A percentile compares a stretch with the other conserved stretches of the same genome.
phyloP scores from a whole-genome alignment of 768 basidiomycete species.

The Omphalotus guepiniiformis region DNA sequence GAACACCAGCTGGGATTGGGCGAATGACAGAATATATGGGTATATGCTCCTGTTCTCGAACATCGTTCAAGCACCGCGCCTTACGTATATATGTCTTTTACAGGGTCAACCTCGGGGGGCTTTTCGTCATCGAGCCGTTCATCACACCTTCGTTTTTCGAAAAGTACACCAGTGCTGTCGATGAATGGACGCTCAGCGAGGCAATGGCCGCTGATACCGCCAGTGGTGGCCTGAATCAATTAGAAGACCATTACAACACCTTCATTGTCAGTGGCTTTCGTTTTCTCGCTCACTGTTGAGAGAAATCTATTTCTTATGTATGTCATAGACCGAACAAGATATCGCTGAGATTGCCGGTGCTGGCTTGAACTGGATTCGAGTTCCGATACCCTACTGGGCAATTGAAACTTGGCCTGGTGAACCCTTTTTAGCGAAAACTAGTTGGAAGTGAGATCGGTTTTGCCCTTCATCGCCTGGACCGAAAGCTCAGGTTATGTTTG shows the following conservation, averaged over 20 bases:
- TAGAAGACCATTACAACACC: slow-evolving; percentile 76
- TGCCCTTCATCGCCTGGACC: not conserved
- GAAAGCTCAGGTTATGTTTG: not conserved
- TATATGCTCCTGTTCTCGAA: slow-evolving; percentile 33
- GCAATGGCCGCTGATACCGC: slow-evolving; percentile 64
- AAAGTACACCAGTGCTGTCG: slow-evolving; percentile 55
- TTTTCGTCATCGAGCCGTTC: slow-evolving; percentile 62
- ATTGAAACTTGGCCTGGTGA: slow-evolving; percentile 72
- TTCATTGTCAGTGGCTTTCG: slow-evolving; percentile 78
- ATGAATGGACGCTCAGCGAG: slow-evolving; percentile 72
- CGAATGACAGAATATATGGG: slow-evolving; percentile 59
- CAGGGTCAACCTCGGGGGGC: slow-evolving; percentile 61
- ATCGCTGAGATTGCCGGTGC: slow-evolving; percentile 81
- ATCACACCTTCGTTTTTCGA: slow-evolving; percentile 68
- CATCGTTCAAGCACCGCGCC: too few relatives aligned
- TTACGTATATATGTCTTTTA: not conserved
- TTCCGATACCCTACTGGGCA: slow-evolving; percentile 85
- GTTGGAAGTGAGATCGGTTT: slow-evolving; percentile 64
- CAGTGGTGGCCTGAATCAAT: slow-evolving; percentile 56
- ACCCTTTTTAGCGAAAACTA: slow-evolving; percentile 69
- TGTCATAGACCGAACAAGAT: slow-evolving; percentile 72
- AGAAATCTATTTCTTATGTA: not conserved
- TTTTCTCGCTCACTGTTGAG: not conserved
- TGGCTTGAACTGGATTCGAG: slow-evolving; percentile 78
- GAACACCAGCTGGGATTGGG: slow-evolving; percentile 71